A percentile compares a stretch with the other conserved stretches of the same genome.
These are phyloP conservation scores for Chaetoceros muelleri DNA, from an alignment of 108 stramenopile species.

Conservation along the genomic window DNA sequence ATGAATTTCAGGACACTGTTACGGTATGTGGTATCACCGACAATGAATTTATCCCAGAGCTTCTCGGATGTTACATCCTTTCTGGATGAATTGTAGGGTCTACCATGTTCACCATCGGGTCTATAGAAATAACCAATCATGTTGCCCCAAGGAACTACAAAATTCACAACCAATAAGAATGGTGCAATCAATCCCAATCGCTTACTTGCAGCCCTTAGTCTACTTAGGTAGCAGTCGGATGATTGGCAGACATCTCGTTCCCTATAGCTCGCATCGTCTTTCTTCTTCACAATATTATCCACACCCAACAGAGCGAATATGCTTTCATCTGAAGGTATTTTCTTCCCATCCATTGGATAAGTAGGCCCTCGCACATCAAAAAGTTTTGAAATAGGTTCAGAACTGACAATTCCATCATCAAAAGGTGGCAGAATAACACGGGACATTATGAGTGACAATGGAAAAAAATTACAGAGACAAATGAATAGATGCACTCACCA, in stretches of 20 bases:
- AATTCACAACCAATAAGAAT: conserved; percentile 23
- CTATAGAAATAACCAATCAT: conserved; percentile 26
- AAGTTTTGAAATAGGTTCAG: background rate
- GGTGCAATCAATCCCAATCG: conserved; percentile 13
- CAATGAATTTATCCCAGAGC: conserved; percentile 24
- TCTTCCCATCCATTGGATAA: conserved; percentile 19
- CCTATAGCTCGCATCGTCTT: conserved; percentile 1
- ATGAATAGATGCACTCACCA: background rate
- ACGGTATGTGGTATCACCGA: conserved; percentile 20
- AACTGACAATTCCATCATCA: background rate
- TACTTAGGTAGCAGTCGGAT: conserved; percentile 14
- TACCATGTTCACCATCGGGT: conserved; percentile 26
- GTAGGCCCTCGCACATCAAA: conserved; percentile 12
- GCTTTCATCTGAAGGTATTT: conserved; percentile 13
- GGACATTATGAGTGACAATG: too few relatives aligned
- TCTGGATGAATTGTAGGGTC: conserved; percentile 16
- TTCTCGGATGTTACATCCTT: conserved; percentile 19
- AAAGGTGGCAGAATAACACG: too few relatives aligned
- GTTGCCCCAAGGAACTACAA: conserved; percentile 36
- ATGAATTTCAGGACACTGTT: conserved; percentile 29
- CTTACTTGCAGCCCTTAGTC: conserved; percentile 18
- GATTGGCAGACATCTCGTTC: conserved; percentile 2
- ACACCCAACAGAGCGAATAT: conserved; percentile 34
- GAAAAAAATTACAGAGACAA: too few relatives aligned
- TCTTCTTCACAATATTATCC: conserved; percentile 22